These are phyloP conservation scores for Solanum peruvianum DNA, from an alignment of 257 asterid species.

Conservation along the genomic window DNA sequence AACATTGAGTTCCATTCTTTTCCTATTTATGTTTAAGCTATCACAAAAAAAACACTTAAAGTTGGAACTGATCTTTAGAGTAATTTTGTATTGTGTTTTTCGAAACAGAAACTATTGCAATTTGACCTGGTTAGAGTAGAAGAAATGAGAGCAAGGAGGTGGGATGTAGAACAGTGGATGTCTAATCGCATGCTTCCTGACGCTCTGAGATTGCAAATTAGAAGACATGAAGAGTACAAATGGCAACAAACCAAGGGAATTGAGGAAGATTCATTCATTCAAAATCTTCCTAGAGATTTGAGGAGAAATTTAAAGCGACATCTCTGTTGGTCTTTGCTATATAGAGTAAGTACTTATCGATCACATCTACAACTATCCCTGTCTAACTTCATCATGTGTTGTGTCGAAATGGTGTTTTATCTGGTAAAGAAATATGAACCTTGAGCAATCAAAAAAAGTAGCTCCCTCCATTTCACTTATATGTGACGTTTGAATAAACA, in stretches of 20 bases:
- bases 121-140: neutral
- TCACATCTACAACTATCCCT: neutral
- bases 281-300: neutral
- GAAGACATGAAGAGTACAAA: neutral
- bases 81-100: neutral
- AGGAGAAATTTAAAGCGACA: neutral
- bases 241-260: neutral
- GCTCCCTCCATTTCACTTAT: neutral
- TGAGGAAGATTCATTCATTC: neutral
- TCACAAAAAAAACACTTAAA: neutral
- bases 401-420: neutral
- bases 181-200: neutral
- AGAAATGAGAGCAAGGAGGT: neutral
- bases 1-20: neutral
- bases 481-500: neutral
- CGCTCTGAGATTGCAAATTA: neutral
- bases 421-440: neutral
- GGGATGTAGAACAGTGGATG: neutral
- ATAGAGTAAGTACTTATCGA: neutral
- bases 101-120: neutral
- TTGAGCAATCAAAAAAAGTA: neutral
- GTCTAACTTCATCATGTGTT: neutral
- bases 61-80: neutral
- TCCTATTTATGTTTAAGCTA: neutral
- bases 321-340: neutral